These are phyloP conservation scores for Hymenoscyphus fructigenus DNA, from an alignment of 2,329 filamentous ascomycete genomes.

Conservation along the genomic window DNA sequence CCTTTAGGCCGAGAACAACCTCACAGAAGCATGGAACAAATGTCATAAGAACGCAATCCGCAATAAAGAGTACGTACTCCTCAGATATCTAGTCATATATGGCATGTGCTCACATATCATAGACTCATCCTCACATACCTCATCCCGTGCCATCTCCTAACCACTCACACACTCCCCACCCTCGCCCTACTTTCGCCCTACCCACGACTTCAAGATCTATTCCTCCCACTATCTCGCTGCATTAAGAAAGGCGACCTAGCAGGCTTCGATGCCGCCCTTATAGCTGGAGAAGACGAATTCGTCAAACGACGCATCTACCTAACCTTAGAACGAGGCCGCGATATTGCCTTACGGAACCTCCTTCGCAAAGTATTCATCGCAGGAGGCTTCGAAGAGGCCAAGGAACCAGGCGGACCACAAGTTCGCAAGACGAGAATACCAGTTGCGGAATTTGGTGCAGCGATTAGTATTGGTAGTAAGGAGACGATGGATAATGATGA, in stretches of 20 bases:
- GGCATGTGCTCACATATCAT: constrained; percentile 24
- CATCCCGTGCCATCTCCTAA: constrained; percentile 89
- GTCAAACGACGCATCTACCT: constrained; percentile 92
- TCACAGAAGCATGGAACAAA: constrained; percentile 77
- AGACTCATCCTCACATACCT: constrained; percentile 92
- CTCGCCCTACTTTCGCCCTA: constrained; percentile 69
- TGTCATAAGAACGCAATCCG: constrained; percentile 71
- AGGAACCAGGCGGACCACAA: constrained; percentile 63
- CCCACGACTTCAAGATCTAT: constrained; percentile 73
- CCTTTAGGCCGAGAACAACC: constrained; percentile 71
- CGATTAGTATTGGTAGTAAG: constrained; percentile 69
- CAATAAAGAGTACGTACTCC: constrained; percentile 71
- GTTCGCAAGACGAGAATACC: constrained; percentile 75
- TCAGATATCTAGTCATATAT: constrained; percentile 9
- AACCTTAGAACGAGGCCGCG: constrained; percentile 86
- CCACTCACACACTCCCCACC: constrained; percentile 80
- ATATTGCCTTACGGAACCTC: constrained; percentile 88
- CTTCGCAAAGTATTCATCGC: constrained; percentile 87
- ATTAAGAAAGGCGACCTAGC: constrained; percentile 81
- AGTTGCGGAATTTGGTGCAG: constrained; percentile 80
- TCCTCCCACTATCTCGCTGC: constrained; percentile 72
- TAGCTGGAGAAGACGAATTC: constrained; percentile 84
- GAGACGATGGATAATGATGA: constrained; percentile 80
- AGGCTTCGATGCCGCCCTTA: constrained; percentile 79
- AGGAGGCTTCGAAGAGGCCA: constrained; percentile 76